These are phyloP conservation scores for Kwoniella dejecticola DNA, from an alignment of 768 basidiomycete species.

Conservation along the genomic window DNA sequence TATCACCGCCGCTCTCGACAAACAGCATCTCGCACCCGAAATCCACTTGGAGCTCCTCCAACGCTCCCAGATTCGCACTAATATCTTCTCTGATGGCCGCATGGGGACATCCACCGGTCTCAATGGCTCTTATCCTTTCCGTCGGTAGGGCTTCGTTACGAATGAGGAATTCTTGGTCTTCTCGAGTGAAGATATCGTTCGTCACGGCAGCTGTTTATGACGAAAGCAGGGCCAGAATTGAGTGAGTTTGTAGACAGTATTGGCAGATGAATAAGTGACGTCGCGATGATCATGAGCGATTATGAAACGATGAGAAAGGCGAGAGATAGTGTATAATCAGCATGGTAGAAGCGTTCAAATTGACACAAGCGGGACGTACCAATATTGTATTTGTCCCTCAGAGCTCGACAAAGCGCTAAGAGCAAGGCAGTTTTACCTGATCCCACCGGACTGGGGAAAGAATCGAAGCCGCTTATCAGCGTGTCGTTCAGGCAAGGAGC, in stretches of 20 bases:
- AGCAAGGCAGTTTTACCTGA: slow-evolving; percentile 96
- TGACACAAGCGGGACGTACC: slow-evolving; percentile 60
- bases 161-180: slow-evolving; percentile 97
- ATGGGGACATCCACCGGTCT: slow-evolving; percentile 95
- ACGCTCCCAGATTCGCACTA: slow-evolving; percentile 91
- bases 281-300: too few relatives aligned
- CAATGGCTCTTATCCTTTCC: slow-evolving; percentile 86
- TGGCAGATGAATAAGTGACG: too few relatives aligned
- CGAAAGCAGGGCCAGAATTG: background rate
- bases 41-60: slow-evolving; percentile 90
- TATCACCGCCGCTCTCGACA: slow-evolving; percentile 96
- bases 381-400: slow-evolving; percentile 85
- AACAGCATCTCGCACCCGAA: slow-evolving; percentile 87
- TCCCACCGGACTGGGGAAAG: slow-evolving; percentile 75
- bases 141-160: slow-evolving; percentile 82
- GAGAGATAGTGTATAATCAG: too few relatives aligned
- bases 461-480: background rate
- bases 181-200: slow-evolving; percentile 99
- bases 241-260: background rate
- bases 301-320: too few relatives aligned
- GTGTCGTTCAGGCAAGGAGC: background rate
- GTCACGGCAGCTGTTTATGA: slow-evolving; percentile 76
- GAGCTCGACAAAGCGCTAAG: slow-evolving; percentile 78
- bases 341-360: background rate
- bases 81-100: slow-evolving; percentile 98